Conservation (phyloP, 495 filamentous ascomycete species). For the Penicillium taxi region DNA sequence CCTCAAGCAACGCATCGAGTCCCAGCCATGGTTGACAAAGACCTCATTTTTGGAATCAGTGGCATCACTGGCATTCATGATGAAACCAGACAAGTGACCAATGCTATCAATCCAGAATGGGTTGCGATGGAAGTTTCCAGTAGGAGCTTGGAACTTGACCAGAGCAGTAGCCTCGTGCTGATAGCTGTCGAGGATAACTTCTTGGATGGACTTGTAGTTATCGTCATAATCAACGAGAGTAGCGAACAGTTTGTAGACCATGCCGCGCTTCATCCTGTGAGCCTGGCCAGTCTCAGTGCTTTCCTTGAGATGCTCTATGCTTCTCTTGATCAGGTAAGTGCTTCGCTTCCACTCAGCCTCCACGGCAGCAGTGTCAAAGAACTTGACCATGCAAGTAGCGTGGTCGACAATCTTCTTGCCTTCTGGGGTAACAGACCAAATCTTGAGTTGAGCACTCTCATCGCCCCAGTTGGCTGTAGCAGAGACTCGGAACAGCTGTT, state of each 20-base stretch:
- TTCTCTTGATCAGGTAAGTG: constrained; percentile 40
- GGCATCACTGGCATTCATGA: constrained; percentile 69
- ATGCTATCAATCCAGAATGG: constrained; percentile 69
- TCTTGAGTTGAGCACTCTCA: constrained; percentile 20
- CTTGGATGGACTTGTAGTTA: constrained; percentile 63
- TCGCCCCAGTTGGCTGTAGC: constrained; percentile 30
- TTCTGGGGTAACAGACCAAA: constrained; percentile 37
- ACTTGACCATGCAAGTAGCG: constrained; percentile 41
- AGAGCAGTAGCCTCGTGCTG: constrained; percentile 63
- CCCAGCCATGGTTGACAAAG: constrained; percentile 72
- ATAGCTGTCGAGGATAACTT: constrained; percentile 66
- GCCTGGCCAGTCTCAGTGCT: constrained; percentile 45
- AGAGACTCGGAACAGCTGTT: constrained; percentile 39
- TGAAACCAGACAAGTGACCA: constrained; percentile 62
- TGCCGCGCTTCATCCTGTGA: constrained; percentile 55
- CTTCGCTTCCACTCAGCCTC: constrained; percentile 40
- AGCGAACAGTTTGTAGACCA: constrained; percentile 71
- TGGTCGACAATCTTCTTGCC: constrained; percentile 45
- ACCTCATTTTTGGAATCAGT: constrained; percentile 62
- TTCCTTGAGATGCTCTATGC: constrained; percentile 40
- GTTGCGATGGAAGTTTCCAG: constrained; percentile 56
- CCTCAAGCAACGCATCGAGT: constrained; percentile 61
- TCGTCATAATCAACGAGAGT: constrained; percentile 61
- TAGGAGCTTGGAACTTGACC: constrained; percentile 57
- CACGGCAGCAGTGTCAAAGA: constrained; percentile 23